Percentiles rank a stretch among this genome's conserved stretches.
These are phyloP conservation scores for Trichoderma sp. DNA, from an alignment of 2,329 filamentous ascomycete genomes.

Conservation along the genomic window DNA sequence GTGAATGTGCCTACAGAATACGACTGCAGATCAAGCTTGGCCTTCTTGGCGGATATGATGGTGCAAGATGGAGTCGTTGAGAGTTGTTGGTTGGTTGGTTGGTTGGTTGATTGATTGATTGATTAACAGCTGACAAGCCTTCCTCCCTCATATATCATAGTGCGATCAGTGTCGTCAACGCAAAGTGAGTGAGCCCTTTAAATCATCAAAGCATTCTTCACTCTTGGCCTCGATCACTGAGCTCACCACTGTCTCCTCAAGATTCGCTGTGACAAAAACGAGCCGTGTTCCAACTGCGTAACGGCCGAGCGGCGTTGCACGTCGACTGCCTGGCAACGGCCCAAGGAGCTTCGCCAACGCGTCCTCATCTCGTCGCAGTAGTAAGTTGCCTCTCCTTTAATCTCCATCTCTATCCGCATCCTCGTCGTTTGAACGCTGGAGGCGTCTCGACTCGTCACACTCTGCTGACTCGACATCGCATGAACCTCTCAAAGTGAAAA, in stretches of 20 bases:
- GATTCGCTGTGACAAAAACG: conserved; percentile 62
- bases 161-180: conserved; percentile 50
- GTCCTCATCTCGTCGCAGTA: conserved; percentile 64
- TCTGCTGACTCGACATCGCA: no score
- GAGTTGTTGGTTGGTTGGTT: neutral
- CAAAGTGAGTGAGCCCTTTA: conserved; percentile 41
- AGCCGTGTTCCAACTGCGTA: conserved; percentile 60
- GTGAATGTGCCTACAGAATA: neutral
- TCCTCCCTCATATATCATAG: conserved; percentile 35
- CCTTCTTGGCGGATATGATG: neutral
- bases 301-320: conserved; percentile 57
- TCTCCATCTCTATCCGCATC: neutral
- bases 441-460: no score
- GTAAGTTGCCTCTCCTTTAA: conserved; percentile 43
- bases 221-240: neutral
- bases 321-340: conserved; percentile 56
- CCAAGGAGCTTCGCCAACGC: conserved; percentile 57
- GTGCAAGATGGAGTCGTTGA: neutral
- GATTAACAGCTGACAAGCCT: neutral
- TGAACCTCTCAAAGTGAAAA: conserved; percentile 46
- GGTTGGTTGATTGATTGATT: neutral
- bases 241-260: conserved; percentile 34
- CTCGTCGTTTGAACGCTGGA: no score
- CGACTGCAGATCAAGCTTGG: neutral
- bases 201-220: neutral